These are phyloP conservation scores for Colletotrichum falcatum DNA, from an alignment of 2,329 filamentous ascomycete species.

Conservation along the genomic window DNA sequence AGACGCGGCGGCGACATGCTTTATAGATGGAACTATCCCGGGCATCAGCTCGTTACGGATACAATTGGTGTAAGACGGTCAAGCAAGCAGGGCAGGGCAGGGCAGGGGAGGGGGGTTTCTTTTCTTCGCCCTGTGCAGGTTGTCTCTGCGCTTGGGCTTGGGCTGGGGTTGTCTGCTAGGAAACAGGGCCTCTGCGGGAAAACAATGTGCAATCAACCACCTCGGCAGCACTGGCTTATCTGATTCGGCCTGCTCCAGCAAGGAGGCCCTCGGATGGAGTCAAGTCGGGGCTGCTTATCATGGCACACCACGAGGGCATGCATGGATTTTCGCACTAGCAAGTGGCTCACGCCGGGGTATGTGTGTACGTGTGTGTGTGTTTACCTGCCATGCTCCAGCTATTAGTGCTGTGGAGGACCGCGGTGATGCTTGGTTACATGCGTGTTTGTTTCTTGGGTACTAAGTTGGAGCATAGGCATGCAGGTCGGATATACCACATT, in stretches of 20 bases:
- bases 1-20: constrained; percentile 1
- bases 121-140: constrained; percentile 3
- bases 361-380: not conserved
- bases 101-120: constrained; percentile 2
- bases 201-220: constrained; percentile 22
- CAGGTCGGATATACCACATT: not conserved
- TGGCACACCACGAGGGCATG: constrained; percentile 20
- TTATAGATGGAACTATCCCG: constrained; percentile 5
- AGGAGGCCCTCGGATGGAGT: not conserved
- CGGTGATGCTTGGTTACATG: not conserved
- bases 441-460: not conserved
- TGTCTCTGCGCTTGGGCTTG: not conserved
- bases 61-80: not conserved
- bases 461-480: not conserved
- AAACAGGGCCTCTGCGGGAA: constrained; percentile 22
- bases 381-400: not conserved
- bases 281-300: constrained; percentile 24
- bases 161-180: constrained; percentile 3
- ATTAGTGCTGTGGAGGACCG: not conserved
- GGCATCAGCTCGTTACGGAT: not conserved
- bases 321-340: constrained; percentile 10
- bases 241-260: constrained; percentile 3
- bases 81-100: not conserved
- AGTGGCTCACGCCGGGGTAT: constrained; percentile 1
- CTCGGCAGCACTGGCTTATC: constrained; percentile 11